Base-by-base conservation (phyloP, 2,329 filamentous ascomycete genomes). In the Chlorencoelia australis region DNA sequence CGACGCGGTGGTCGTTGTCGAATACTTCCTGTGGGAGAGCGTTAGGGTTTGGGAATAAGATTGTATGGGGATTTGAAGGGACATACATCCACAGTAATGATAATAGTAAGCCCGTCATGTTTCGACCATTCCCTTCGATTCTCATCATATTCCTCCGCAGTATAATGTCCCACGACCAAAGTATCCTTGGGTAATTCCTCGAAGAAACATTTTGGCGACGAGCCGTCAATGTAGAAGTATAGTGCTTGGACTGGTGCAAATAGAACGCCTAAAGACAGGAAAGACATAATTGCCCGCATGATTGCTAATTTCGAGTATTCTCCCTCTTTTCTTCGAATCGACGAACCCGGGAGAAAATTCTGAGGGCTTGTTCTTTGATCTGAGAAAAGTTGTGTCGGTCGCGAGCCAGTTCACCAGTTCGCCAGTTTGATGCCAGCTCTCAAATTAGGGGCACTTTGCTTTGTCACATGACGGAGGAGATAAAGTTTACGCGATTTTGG, bases 151-250 rank as follows among this genome's bases (percentile, higher is more conserved):
- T 93, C 82, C 62, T 91, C 81, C 33, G 86, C 85, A 37, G 72
- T 76, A 69, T 88, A 98, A 64, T 91, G 81, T 50, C 91, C 91
- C 41, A 95, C 88, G 38, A 98, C 89, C 40, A 98, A 68, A 10
- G 91, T 96, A 62, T 94, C 89, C 69, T 96, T 95, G 48, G 91
- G 88, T 41, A 98, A 74, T 63, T 96, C 89, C 67, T 98, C 91
- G 66, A 83, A 94, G 76, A 98, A 98, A 66, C 91, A 98, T 67
- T 93, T 95, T 50, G 85, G 81, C 47, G 75, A 67, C 33, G 74
- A 73, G 54, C 82, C 84, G 59, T 96, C 87, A 61, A 96, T 79
- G 69, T 83, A 96, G 71, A 98, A 94, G 76, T 94, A 89, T 41
- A 98, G 74, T 39, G 88, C 87, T 58, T 87, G 82, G 44, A 82